Evolutionary conservation across 805 yeast genomes (phyloP).

Genomic region (Candida fluviatilis): DNA sequence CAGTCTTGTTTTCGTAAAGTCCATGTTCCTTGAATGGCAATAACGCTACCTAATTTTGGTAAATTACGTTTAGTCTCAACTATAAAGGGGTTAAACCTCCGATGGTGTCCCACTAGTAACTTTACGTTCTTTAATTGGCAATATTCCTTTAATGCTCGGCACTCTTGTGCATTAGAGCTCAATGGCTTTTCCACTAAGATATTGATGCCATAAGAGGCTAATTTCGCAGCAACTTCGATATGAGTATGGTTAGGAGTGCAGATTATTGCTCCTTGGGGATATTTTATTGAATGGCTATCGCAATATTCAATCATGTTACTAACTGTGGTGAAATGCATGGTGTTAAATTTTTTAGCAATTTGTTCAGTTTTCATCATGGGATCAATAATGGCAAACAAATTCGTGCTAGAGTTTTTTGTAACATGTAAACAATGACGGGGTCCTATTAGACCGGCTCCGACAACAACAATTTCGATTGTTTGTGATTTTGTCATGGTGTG

Average conservation of each 20-base stretch:
- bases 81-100: slow-evolving; percentile 39
- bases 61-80: slow-evolving; percentile 27
- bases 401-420: slow-evolving; percentile 17
- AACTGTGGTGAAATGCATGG: slow-evolving; percentile 20
- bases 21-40: slow-evolving; percentile 40
- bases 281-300: slow-evolving; percentile 10
- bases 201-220: slow-evolving; percentile 31
- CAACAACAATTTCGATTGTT: slow-evolving; percentile 14
- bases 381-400: slow-evolving; percentile 30
- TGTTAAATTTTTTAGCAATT: slow-evolving; percentile 20
- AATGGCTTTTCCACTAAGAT: slow-evolving; percentile 37
- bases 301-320: slow-evolving; percentile 21
- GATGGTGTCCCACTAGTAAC: slow-evolving; percentile 36
- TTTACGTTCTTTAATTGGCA: slow-evolving; percentile 20
- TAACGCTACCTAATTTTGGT: slow-evolving; percentile 23
- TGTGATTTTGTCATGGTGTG: slow-evolving; percentile 1
- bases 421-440: slow-evolving; percentile 39
- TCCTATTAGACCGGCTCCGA: slow-evolving; percentile 41
- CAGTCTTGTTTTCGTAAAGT: slow-evolving; percentile 29
- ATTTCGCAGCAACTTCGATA: slow-evolving; percentile 22
- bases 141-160: slow-evolving; percentile 23
- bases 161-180: slow-evolving; percentile 26
- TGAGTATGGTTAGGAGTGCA: slow-evolving; percentile 41
- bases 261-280: slow-evolving; percentile 36
- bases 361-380: slow-evolving; percentile 24